Conservation (phyloP, 2,329 filamentous ascomycete species). For the Apiospora kogelbergensis region DNA sequence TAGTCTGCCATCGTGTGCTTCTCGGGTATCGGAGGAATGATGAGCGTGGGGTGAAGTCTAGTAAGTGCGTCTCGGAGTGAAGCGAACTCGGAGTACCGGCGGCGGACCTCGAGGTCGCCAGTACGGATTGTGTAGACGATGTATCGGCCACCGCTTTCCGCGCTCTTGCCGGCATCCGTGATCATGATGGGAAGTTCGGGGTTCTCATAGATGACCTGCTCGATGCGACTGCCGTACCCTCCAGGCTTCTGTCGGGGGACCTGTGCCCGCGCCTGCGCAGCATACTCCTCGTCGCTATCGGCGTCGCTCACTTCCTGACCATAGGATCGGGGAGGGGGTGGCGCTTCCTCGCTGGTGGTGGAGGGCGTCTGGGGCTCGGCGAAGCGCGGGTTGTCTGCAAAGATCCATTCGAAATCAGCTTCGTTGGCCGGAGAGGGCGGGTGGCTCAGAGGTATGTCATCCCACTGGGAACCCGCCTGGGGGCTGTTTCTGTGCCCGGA, state of each 20-base stretch:
- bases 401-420: conserved; percentile 45
- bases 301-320: conserved; percentile 36
- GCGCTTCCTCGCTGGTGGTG: conserved; percentile 67
- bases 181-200: conserved; percentile 88
- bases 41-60: conserved; percentile 88
- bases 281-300: conserved; percentile 52
- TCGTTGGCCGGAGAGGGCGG: conserved; percentile 25
- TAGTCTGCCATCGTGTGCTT: conserved; percentile 99
- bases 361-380: conserved; percentile 71
- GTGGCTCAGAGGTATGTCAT: not conserved
- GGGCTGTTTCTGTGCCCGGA: not conserved
- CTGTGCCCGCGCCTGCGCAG: conserved; percentile 39
- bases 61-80: conserved; percentile 87
- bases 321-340: conserved; percentile 38
- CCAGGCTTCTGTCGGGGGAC: conserved; percentile 71
- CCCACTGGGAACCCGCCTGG: not conserved
- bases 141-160: conserved; percentile 86
- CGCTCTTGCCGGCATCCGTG: conserved; percentile 91
- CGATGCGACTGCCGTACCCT: conserved; percentile 91
- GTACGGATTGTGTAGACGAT: conserved; percentile 98
- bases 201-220: conserved; percentile 96
- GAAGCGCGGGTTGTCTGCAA: conserved; percentile 53
- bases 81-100: conserved; percentile 95
- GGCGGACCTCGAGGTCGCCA: conserved; percentile 89
- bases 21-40: conserved; percentile 96